These are phyloP conservation scores for Lodderomyces margitis DNA, from an alignment of 1,139 yeast species.

Conservation along the genomic window DNA sequence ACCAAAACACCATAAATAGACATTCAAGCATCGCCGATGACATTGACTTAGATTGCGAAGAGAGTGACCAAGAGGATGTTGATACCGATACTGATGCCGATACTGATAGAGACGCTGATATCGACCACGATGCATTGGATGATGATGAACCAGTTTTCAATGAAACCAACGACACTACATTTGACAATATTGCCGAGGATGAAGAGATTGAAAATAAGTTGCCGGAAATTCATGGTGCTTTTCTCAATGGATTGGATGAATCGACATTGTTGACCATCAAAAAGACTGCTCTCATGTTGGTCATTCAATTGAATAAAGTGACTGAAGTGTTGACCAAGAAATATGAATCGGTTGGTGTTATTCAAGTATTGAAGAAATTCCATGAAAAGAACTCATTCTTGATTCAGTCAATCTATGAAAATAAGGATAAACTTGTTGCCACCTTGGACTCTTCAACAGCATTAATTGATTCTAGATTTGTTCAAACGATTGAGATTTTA, in stretches of 20 bases:
- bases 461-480: conserved; percentile 19
- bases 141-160: conserved; percentile 12
- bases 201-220: conserved; percentile 31
- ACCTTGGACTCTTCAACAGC: background rate
- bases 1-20: conserved; percentile 9
- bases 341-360: conserved; percentile 45
- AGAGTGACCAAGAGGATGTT: conserved; percentile 2
- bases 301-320: conserved; percentile 44
- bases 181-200: conserved; percentile 5
- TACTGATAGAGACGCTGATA: conserved; percentile 9
- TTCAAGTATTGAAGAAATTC: conserved; percentile 38
- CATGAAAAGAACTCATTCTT: conserved; percentile 24
- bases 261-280: conserved; percentile 42
- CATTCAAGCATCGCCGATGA: conserved; percentile 14
- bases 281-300: conserved; percentile 44
- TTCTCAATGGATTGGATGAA: conserved; percentile 50
- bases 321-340: conserved; percentile 58
- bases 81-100: conserved; percentile 13
- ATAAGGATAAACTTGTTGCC: conserved; percentile 15
- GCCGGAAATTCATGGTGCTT: conserved; percentile 48
- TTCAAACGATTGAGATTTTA: conserved; percentile 25
- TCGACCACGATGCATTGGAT: conserved; percentile 11
- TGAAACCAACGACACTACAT: conserved; percentile 17
- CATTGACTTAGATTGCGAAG: conserved; percentile 13
- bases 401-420: conserved; percentile 27